Percentiles rank a stretch among this genome's conserved stretches.
Conservation (phyloP, 306 rosid genomes). For the Dalbergia cochinchinensis region DNA sequence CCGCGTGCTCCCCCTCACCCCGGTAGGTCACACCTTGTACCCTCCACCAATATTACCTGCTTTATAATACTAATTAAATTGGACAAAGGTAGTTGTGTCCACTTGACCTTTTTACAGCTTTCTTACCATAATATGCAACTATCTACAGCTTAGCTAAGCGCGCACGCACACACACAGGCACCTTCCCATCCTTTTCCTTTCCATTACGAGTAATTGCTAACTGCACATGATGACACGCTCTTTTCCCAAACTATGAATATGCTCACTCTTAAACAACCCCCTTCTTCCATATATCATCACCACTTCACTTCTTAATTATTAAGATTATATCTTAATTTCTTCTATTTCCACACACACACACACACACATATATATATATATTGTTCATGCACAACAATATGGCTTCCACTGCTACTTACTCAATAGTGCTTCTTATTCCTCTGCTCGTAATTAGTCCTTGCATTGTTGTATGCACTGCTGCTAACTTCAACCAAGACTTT, state of each 20-base stretch:
- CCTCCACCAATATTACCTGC: slow-evolving; percentile 16
- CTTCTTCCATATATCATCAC: not conserved
- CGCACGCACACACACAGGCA: no score
- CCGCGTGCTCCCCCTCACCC: not conserved
- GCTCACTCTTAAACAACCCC: not conserved
- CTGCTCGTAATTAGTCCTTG: slow-evolving; percentile 23
- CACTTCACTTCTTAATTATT: not conserved
- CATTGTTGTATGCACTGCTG: slow-evolving; percentile 37
- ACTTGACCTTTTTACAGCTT: slow-evolving; percentile 26
- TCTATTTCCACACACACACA: no score
- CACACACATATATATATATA: no score
- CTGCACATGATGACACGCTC: not conserved
- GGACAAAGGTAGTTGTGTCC: not conserved
- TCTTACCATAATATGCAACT: slow-evolving; percentile 11
- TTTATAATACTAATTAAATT: not conserved
- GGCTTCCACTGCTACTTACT: slow-evolving; percentile 9
- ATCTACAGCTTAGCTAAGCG: slow-evolving; percentile 15
- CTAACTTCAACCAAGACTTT: slow-evolving; percentile 62
- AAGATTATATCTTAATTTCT: no score
- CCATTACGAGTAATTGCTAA: not conserved
- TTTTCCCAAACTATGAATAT: not conserved
- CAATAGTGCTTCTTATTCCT: slow-evolving; percentile 3
- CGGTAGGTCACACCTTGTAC: not conserved
- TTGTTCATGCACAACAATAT: not conserved
- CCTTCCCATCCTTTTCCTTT: slow-evolving; percentile 11